These are phyloP conservation scores for Aspergillus bertholletiae DNA, from an alignment of 495 filamentous ascomycete species.

Conservation along the genomic window DNA sequence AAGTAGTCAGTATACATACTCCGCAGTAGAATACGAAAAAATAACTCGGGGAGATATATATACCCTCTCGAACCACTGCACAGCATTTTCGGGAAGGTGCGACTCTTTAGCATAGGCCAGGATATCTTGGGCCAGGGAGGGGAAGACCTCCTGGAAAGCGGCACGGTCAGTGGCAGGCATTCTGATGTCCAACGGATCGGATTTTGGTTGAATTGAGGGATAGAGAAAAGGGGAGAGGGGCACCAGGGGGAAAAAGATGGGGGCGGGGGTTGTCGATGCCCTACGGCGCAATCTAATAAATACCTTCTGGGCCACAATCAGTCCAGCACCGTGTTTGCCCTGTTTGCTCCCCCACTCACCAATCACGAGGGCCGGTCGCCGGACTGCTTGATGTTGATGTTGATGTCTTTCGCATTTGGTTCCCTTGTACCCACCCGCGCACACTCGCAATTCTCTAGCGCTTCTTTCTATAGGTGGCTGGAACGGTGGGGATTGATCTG, in stretches of 20 bases:
- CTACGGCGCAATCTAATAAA: no score
- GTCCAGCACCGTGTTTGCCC: no score
- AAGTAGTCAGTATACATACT: slow-evolving; percentile 2
- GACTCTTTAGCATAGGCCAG: slow-evolving; percentile 71
- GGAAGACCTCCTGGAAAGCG: slow-evolving; percentile 88
- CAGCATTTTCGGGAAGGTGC: slow-evolving; percentile 73
- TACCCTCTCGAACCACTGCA: slow-evolving; percentile 88
- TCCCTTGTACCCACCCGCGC: not conserved
- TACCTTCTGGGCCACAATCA: no score
- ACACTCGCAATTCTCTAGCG: not conserved
- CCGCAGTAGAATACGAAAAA: not conserved
- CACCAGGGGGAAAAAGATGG: not conserved
- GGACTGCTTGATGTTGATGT: no score
- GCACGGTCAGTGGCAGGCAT: slow-evolving; percentile 70
- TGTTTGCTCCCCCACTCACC: slow-evolving; percentile 10
- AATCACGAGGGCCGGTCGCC: slow-evolving; percentile 7
- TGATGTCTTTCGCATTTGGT: not conserved
- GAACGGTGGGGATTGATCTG: not conserved
- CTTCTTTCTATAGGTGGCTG: not conserved
- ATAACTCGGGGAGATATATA: slow-evolving; percentile 8
- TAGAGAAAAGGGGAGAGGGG: not conserved
- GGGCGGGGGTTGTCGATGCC: no score
- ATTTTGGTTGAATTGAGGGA: not conserved
- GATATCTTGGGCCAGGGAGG: slow-evolving; percentile 71
- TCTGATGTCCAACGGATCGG: slow-evolving; percentile 12